Base-by-base conservation (phyloP, 306 rosid species). In the Lathyrus tuberosus region DNA sequence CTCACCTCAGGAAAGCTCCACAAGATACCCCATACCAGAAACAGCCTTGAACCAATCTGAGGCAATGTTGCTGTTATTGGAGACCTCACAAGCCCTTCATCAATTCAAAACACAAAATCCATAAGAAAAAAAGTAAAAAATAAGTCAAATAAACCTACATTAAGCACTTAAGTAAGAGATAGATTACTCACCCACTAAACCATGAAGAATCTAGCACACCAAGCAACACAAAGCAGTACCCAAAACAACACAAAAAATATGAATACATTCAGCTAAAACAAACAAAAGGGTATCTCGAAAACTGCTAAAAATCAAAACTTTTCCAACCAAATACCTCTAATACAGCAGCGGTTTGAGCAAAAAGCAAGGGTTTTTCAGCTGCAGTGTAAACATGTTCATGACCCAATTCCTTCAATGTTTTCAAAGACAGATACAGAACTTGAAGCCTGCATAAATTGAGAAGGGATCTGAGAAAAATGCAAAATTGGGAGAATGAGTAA, bases 21-120 rank as follows among this genome's bases (percentile, higher is more conserved):
- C 75, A 94, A 71, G 79, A 94, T 82, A 33, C 92, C 92, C 99
- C 99, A 94, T 20, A 78, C 28, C 70, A 94, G 58, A 78, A 64
- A 94, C 82, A 94, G 42, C 68, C 97, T 85, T 31, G 97, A 94
- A 65, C 83, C 16, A 20, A 94, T 83, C 78, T 87, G 99, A 44
- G 96, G 99, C 76, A 94, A 76, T 10, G 96, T 94, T 33, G 99
- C 92, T 24, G 92, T 40, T 20, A 85, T 65, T 28, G 99, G 97
- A 86, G 96, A 94, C 76, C 92, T 83, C 57, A 94, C 95, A 71
- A 91, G 56, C 26, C 96, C 99, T 94, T 73, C 60, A 61, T 16
- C 65, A 71, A 65, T 59, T 35, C 60, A 46, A 53, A 22, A 14
- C 52, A 28, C 2, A 54, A 65, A 65, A 17, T 2, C 28, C 61